These are phyloP conservation scores for Trifolium subterraneum DNA, from an alignment of 306 rosid genomes.

Conservation along the genomic window DNA sequence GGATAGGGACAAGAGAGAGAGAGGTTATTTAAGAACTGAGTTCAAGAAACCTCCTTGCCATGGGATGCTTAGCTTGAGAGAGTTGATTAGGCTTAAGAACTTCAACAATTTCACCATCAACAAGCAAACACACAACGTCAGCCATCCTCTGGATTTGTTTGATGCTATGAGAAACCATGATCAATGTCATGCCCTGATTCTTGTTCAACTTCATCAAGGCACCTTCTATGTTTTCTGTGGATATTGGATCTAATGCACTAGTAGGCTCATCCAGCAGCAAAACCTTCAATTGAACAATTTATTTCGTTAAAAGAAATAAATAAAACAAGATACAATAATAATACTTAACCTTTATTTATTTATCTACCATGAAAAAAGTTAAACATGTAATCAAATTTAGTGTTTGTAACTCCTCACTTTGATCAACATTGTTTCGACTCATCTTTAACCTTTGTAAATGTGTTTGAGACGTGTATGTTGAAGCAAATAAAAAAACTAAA, in stretches of 20 bases:
- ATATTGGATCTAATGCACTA: constrained; percentile 92
- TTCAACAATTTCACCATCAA: constrained; percentile 82
- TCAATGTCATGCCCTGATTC: constrained; percentile 68
- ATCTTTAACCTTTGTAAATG: too few species aligned
- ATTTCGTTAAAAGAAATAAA: too few species aligned
- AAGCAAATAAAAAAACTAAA: too few species aligned
- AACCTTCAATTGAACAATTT: too few species aligned
- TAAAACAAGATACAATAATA: too few species aligned
- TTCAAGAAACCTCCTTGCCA: constrained; percentile 82
- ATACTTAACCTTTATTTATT: too few species aligned
- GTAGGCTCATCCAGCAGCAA: constrained; percentile 92
- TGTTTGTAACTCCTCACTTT: too few species aligned
- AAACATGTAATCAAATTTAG: too few species aligned
- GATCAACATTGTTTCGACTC: too few species aligned
- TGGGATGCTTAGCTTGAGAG: constrained; percentile 81
- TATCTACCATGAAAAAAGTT: too few species aligned
- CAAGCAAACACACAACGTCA: constrained; percentile 81
- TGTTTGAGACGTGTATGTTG: too few species aligned
- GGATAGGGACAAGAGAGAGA: too few species aligned
- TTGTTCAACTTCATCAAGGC: constrained; percentile 79
- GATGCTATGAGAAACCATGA: constrained; percentile 90
- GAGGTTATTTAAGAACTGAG: constrained; percentile 64
- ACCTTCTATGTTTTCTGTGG: constrained; percentile 84
- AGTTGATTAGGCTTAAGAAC: constrained; percentile 67
- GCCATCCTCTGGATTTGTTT: constrained; percentile 92